phyloP scores from a whole-genome alignment of 192 early-diverging fungal genomes.

The Coemansia sp. region DNA sequence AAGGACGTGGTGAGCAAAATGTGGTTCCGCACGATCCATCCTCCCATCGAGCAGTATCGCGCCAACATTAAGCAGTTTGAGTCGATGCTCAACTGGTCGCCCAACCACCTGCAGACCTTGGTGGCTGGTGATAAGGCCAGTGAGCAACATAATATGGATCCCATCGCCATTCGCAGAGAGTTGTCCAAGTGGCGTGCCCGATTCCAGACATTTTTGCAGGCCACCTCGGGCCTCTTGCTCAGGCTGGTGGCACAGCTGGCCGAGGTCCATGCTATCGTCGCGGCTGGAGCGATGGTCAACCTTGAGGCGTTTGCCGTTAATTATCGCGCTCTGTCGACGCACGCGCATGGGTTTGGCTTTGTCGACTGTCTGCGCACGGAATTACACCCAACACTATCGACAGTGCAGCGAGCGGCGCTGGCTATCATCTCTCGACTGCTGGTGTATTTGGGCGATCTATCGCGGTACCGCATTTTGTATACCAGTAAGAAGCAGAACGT shows the following conservation, averaged over 20 bases:
- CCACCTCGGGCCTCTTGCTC: slow-evolving; percentile 31
- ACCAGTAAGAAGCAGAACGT: slow-evolving; percentile 28
- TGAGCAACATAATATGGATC: not conserved
- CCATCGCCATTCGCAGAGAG: slow-evolving; percentile 21
- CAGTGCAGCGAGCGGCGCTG: slow-evolving; percentile 32
- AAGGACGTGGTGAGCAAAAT: slow-evolving; percentile 50
- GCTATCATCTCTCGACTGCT: slow-evolving; percentile 35
- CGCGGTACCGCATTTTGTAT: slow-evolving; percentile 43
- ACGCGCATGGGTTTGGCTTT: slow-evolving; percentile 36
- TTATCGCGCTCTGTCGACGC: slow-evolving; percentile 33
- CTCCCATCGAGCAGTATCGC: slow-evolving; percentile 50
- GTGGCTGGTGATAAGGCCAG: not conserved
- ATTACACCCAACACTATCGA: slow-evolving; percentile 31
- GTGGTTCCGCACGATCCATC: slow-evolving; percentile 49
- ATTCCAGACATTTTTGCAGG: slow-evolving; percentile 43
- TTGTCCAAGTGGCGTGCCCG: slow-evolving; percentile 42
- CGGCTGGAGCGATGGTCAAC: slow-evolving; percentile 8
- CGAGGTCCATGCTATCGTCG: slow-evolving; percentile 27
- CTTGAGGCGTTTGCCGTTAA: slow-evolving; percentile 29
- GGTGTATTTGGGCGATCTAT: slow-evolving; percentile 48
- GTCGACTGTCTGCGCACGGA: slow-evolving; percentile 32
- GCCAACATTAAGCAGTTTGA: slow-evolving; percentile 42
- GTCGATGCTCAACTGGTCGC: slow-evolving; percentile 14
- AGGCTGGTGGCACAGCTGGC: slow-evolving; percentile 41
- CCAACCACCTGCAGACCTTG: not conserved